Evolutionary conservation across 2,329 filamentous ascomycete species (phyloP), one percentile per base, ranked within the genome.

Genomic region (Pyrenophora teres): DNA sequence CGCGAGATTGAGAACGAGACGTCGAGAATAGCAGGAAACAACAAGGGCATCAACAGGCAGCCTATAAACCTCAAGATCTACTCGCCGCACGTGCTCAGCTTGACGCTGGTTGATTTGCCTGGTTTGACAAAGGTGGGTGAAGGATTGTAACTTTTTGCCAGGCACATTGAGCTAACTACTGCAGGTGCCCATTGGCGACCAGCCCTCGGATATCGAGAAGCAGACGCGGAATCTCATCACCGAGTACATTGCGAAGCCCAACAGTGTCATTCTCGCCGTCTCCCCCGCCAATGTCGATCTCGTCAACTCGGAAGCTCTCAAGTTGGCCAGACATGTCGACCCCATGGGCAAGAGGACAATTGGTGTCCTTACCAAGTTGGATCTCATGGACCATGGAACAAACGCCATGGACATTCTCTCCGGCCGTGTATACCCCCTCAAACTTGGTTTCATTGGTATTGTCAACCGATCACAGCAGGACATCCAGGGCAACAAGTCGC

Each of bases 61-160:
- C 92, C 94, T 53, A 99, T 99, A 75, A 97, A 99, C 77, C 84
- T 99, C 63, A 97, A 97, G 74, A 94, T 99, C 59, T 99, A 96
- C 79, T 97, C 94, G 39, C 92, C 94, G 19, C 89, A 97, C 74
- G 94, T 99, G 54, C 84, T 99, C 55, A 99, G 95, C 76, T 81
- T 99, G 76, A 99, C 94, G 2, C 80, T 99, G 66, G 94, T 99
- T 55, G 94, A 99, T 81, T 77, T 99, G 69, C 94, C 94, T 3
- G 94, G 94, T 65, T 79, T 99, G 71, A 99, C 94, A 67, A 97
- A 99, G 83, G 89, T 91, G 49, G 13, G 52, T 45, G n/a, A 12
- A 10, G 8, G 9, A 32, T 40, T 33, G 19, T 32, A 27, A 21
- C 57, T 50, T 50, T 48, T 41, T 38, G 21, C 32, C 33, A 31